phyloP scores from a whole-genome alignment of 805 yeast species.

The Clavispora phyllophila region DNA sequence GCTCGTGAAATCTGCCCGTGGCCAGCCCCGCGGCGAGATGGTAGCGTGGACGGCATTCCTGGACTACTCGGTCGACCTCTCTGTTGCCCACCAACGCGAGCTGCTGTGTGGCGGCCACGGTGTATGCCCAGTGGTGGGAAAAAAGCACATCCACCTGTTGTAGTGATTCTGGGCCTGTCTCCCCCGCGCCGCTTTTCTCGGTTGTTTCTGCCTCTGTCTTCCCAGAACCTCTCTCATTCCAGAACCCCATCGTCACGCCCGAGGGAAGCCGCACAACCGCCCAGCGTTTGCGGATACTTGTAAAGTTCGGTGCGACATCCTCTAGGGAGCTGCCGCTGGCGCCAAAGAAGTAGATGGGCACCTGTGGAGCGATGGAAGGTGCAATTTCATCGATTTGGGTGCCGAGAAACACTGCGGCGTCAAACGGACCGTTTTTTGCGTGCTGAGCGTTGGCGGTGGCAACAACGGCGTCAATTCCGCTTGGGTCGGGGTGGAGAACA shows the following conservation, averaged over 20 bases:
- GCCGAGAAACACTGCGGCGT: slow-evolving; percentile 50
- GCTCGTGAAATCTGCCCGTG: slow-evolving; percentile 47
- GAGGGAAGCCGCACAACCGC: slow-evolving; percentile 31
- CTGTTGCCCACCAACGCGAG: slow-evolving; percentile 41
- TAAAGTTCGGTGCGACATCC: slow-evolving; percentile 23
- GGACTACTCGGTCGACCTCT: slow-evolving; percentile 43
- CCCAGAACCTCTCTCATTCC: slow-evolving; percentile 30
- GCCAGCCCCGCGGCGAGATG: slow-evolving; percentile 57
- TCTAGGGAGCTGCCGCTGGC: slow-evolving; percentile 19
- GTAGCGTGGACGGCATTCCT: slow-evolving; percentile 52
- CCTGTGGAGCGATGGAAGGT: slow-evolving; percentile 18
- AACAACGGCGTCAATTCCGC: slow-evolving; percentile 39
- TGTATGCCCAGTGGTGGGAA: slow-evolving; percentile 56
- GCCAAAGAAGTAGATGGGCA: slow-evolving; percentile 23
- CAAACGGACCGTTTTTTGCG: slow-evolving; percentile 63
- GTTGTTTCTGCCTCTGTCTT: slow-evolving; percentile 9
- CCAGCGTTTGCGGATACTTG: slow-evolving; percentile 29
- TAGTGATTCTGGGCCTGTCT: slow-evolving; percentile 6
- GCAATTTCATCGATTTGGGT: slow-evolving; percentile 8
- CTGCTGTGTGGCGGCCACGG: slow-evolving; percentile 42
- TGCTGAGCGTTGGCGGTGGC: slow-evolving; percentile 45
- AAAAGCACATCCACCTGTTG: slow-evolving; percentile 48
- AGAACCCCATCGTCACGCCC: slow-evolving; percentile 46
- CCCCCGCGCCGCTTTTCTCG: slow-evolving; percentile 1
- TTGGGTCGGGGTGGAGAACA: slow-evolving; percentile 42